Evolutionary conservation across 768 basidiomycete species (phyloP).

Genomic region (Ephemerocybe angulata): DNA sequence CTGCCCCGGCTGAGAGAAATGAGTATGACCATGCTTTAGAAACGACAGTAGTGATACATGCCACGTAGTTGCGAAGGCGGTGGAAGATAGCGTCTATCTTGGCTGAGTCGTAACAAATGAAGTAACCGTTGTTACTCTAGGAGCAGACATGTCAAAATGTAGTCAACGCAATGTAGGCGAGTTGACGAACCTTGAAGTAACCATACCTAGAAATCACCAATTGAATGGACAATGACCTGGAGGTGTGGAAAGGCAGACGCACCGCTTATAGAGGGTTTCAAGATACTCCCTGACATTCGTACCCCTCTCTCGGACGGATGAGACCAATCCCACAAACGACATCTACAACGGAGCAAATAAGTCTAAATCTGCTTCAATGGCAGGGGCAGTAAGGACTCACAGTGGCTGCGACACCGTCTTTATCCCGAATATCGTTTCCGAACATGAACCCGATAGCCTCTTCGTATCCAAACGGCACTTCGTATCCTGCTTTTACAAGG

Average conservation of each 20-base stretch:
- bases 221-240: no score
- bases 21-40: background rate
- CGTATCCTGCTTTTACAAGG: slow-evolving; percentile 61
- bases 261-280: slow-evolving; percentile 61
- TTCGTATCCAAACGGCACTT: slow-evolving; percentile 82
- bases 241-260: no score
- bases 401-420: slow-evolving; percentile 82
- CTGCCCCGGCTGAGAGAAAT: slow-evolving; percentile 3
- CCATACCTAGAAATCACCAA: slow-evolving; percentile 71
- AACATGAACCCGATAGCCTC: slow-evolving; percentile 94
- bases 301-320: slow-evolving; percentile 45
- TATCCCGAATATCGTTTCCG: slow-evolving; percentile 74
- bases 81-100: slow-evolving; percentile 68
- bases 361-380: background rate
- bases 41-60: slow-evolving; percentile 18
- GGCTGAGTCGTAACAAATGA: slow-evolving; percentile 64
- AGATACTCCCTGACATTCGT: slow-evolving; percentile 56
- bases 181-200: slow-evolving; percentile 60
- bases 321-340: slow-evolving; percentile 65
- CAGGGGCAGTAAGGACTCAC: slow-evolving; percentile 33
- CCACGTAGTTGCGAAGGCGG: slow-evolving; percentile 56
- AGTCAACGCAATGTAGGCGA: background rate
- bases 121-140: slow-evolving; percentile 81
- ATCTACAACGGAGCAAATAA: slow-evolving; percentile 37
- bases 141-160: slow-evolving; percentile 2